These are phyloP conservation scores for Musa troglodytarum DNA, from an alignment of 176 grass and related monocot genomes.

Conservation along the genomic window DNA sequence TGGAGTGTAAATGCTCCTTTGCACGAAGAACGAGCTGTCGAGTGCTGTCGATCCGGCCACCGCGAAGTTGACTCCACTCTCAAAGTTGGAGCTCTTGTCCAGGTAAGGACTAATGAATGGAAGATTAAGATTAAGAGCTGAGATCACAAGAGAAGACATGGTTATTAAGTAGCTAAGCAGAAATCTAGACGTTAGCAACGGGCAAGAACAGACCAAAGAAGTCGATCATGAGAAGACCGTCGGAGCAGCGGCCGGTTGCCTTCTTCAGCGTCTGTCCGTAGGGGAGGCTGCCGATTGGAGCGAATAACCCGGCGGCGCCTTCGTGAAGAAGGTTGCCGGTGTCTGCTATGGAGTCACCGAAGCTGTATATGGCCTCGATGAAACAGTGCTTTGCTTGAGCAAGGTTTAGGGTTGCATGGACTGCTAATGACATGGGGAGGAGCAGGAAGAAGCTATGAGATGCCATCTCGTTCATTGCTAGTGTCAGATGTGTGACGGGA, in stretches of 20 bases:
- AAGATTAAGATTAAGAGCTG: constrained; percentile 71
- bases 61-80: constrained; percentile 67
- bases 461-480: background rate
- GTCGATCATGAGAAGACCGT: constrained; percentile 92
- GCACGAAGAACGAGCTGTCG: constrained; percentile 34
- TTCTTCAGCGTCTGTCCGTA: constrained; percentile 56
- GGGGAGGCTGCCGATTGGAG: constrained; percentile 67
- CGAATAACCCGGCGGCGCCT: constrained; percentile 56
- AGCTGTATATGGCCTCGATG: constrained; percentile 81
- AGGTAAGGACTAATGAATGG: constrained; percentile 64
- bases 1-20: constrained; percentile 29
- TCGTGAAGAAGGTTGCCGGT: constrained; percentile 72
- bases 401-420: background rate
- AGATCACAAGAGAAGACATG: background rate
- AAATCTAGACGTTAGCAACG: background rate
- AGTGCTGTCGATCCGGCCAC: constrained; percentile 83
- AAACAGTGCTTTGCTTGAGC: constrained; percentile 39
- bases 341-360: constrained; percentile 89
- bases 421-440: background rate
- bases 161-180: background rate
- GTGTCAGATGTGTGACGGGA: too few relatives aligned
- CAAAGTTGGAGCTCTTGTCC: constrained; percentile 51
- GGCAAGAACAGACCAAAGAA: constrained; percentile 52
- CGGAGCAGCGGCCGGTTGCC: constrained; percentile 86
- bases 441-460: background rate